Percentiles rank a stretch among this genome's conserved stretches.
phyloP scores from a whole-genome alignment of 257 asterid genomes.

The Primulina huaijiensis region DNA sequence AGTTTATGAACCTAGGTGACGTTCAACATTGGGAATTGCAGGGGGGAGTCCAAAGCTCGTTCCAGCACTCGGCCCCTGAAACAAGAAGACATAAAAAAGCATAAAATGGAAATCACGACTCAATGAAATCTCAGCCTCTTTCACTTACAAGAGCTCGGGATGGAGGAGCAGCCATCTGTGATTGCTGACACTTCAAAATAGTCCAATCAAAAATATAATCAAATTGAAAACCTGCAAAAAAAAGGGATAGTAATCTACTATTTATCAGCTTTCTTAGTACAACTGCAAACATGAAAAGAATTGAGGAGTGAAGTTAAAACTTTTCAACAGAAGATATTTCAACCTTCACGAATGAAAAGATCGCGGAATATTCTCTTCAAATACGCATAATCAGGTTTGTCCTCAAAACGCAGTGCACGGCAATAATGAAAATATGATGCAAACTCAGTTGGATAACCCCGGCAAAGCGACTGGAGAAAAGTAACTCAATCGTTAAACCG shows the following conservation, averaged over 20 bases:
- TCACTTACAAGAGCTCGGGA: slow-evolving; percentile 66
- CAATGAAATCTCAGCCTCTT: slow-evolving; percentile 2
- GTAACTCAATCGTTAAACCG: neutral
- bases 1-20: neutral
- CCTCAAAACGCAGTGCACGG: slow-evolving; percentile 32
- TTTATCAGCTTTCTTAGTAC: neutral
- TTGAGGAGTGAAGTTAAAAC: neutral
- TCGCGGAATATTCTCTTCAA: slow-evolving; percentile 29
- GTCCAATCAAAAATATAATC: slow-evolving; percentile 40
- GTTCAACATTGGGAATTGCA: slow-evolving; percentile 42
- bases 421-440: slow-evolving; percentile 36
- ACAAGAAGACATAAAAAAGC: slow-evolving; percentile 16
- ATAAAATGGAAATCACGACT: slow-evolving; percentile 10
- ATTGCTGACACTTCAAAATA: slow-evolving; percentile 29
- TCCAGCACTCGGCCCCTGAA: slow-evolving; percentile 73
- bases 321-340: neutral
- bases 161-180: slow-evolving; percentile 22
- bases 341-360: slow-evolving; percentile 26
- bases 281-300: neutral
- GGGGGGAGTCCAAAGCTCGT: slow-evolving; percentile 91
- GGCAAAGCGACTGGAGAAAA: slow-evolving; percentile 31
- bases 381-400: slow-evolving; percentile 33
- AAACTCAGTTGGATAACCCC: slow-evolving; percentile 36
- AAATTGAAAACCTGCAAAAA: slow-evolving; percentile 30
- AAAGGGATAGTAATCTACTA: neutral